Conservation (phyloP, 148 eudicot genomes). For the Chenopodium suecicum region DNA sequence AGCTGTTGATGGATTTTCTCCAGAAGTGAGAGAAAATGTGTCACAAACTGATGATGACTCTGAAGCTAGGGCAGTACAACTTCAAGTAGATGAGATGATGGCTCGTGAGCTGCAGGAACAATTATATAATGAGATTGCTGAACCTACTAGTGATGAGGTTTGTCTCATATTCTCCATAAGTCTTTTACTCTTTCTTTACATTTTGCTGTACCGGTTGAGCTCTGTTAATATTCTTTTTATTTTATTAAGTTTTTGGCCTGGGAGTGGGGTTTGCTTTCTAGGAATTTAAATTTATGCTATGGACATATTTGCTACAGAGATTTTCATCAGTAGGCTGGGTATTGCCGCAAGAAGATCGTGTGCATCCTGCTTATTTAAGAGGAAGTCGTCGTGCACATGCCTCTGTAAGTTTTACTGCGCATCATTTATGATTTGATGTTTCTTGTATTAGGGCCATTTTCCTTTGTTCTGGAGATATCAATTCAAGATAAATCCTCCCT, state of each 20-base stretch:
- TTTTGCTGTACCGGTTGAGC: not conserved
- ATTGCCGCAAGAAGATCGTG: conserved; percentile 39
- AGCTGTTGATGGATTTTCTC: conserved; percentile 45
- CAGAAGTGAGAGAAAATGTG: conserved; percentile 34
- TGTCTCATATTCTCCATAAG: not conserved
- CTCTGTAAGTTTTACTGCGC: conserved; percentile 11
- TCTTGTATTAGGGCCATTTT: not conserved
- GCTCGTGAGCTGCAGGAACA: conserved; percentile 95
- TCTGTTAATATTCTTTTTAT: conserved; percentile 1
- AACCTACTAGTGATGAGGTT: conserved; percentile 51
- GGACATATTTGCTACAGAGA: conserved; percentile 30
- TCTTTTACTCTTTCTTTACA: not conserved
- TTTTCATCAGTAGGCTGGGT: conserved; percentile 42
- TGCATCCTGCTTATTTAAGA: conserved; percentile 37
- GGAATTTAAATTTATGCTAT: conserved; percentile 3
- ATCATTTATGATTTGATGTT: not conserved
- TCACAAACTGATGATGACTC: conserved; percentile 36
- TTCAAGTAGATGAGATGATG: conserved; percentile 85
- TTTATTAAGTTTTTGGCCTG: not conserved
- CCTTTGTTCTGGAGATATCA: not conserved
- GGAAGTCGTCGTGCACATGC: conserved; percentile 23
- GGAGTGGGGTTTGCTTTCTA: conserved; percentile 3
- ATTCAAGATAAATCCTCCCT: not conserved
- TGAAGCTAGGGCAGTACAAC: conserved; percentile 58
- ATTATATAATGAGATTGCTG: conserved; percentile 66